Evolutionary conservation across 2,329 filamentous ascomycete genomes (phyloP), one percentile per base, ranked within the genome.

Genomic region (Harringtonia aguacate): DNA sequence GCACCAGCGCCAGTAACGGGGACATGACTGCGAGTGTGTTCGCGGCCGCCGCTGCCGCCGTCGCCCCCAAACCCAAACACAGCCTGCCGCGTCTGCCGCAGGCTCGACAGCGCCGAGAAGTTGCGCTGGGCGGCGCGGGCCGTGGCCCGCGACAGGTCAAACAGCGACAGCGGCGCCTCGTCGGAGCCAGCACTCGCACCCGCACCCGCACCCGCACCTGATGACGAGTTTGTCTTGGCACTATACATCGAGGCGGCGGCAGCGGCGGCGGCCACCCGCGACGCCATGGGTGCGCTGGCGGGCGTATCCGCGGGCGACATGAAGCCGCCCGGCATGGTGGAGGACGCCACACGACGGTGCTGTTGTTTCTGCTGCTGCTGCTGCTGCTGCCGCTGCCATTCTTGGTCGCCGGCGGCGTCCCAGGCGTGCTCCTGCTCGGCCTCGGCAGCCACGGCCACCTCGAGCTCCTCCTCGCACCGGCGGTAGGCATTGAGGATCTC

Each of bases 401-500:
- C n/a, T n/a, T n/a, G 2, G 51, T 86, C 79, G 1, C 73, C 81
- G 15, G 72, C 70, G 13, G 77, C 72, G 55, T 87, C 81, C 72
- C 84, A 87, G 2, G 75, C 78, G n/a, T 72, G 67, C 55, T 87
- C 85, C 35, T 75, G 75, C 44, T 75, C 77, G 5, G 75, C 75
- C 54, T 90, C 84, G 29, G 79, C 73, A 40, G 73, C 73, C 14
- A 86, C 68, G 4, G 83, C 70, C 0, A 72, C 70, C 41, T 81
- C 80, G 41, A 86, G 75, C 57, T 90, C 84, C 53, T 86, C 81
- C 56, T 94, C 86, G 51, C 84, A 88, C 36, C 82, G 73, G 13
- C 83, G 77, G 68, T 84, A 92, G 1, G 77, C 79, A 40, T 78
- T 80, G 4, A 92, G 65, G 14, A 92, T 84, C 51, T 87, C 83